phyloP scores from a whole-genome alignment of 495 filamentous ascomycete species.

The Penicillium fimorum region DNA sequence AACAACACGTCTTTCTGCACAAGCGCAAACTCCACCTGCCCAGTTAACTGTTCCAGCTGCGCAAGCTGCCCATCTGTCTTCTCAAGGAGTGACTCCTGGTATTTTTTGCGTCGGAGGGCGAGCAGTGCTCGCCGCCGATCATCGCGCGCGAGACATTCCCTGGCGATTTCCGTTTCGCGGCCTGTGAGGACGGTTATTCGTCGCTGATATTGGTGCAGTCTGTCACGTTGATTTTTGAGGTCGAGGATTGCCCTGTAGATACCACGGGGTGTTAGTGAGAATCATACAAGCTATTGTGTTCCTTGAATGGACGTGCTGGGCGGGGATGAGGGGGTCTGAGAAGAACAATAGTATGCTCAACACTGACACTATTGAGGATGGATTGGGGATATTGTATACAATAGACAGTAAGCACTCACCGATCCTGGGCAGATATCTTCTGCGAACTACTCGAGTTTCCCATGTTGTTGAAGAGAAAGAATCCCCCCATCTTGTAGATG shows the following conservation, averaged over 20 bases:
- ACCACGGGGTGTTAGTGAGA: slow-evolving; percentile 6
- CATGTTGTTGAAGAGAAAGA: slow-evolving; percentile 46
- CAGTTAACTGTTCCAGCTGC: slow-evolving; percentile 78
- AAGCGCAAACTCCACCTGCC: slow-evolving; percentile 85
- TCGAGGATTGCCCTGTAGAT: slow-evolving; percentile 80
- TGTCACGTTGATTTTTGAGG: slow-evolving; percentile 96
- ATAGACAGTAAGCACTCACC: slow-evolving; percentile 37
- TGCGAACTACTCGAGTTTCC: slow-evolving; percentile 63
- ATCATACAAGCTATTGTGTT: background rate
- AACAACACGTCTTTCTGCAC: slow-evolving; percentile 95
- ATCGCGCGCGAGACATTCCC: slow-evolving; percentile 68
- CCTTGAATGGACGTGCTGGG: background rate
- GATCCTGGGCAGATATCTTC: slow-evolving; percentile 72
- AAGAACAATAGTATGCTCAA: background rate
- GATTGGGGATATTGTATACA: background rate
- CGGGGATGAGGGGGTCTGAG: slow-evolving; percentile 25
- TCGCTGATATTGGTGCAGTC: slow-evolving; percentile 89
- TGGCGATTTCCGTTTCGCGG: slow-evolving; percentile 80
- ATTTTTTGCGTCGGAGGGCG: slow-evolving; percentile 92
- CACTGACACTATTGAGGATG: background rate
- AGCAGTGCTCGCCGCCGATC: slow-evolving; percentile 81
- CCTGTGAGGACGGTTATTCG: slow-evolving; percentile 80
- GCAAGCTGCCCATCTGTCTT: slow-evolving; percentile 92
- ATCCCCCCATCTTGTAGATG: background rate
- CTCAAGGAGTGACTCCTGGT: slow-evolving; percentile 84